These are phyloP conservation scores for Ashbya aceris DNA, from an alignment of 1,139 yeast species.

Conservation along the genomic window DNA sequence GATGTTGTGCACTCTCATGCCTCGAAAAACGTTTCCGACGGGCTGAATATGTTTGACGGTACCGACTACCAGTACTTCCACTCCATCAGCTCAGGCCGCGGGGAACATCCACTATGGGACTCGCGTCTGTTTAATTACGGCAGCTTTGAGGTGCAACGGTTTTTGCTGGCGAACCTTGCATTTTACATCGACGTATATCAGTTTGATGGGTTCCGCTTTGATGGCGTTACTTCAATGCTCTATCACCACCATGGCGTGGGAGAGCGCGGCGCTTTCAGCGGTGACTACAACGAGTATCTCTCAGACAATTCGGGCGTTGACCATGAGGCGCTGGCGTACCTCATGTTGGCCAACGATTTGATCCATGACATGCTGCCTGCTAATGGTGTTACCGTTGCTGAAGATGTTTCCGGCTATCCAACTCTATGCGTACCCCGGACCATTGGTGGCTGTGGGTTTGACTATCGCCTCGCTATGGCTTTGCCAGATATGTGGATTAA, in stretches of 20 bases:
- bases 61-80: conserved; percentile 94
- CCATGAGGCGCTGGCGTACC: conserved; percentile 73
- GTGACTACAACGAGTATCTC: conserved; percentile 87
- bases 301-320: conserved; percentile 71
- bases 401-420: conserved; percentile 97
- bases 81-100: conserved; percentile 41
- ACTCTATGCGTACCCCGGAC: conserved; percentile 69
- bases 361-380: conserved; percentile 45
- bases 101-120: conserved; percentile 90
- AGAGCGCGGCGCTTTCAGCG: conserved; percentile 73
- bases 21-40: conserved; percentile 88
- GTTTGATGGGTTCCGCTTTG: conserved; percentile 94
- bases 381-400: conserved; percentile 76
- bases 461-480: conserved; percentile 92
- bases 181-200: conserved; percentile 73
- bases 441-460: conserved; percentile 86
- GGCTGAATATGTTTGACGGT: conserved; percentile 88
- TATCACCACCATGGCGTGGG: conserved; percentile 89
- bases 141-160: conserved; percentile 80
- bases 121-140: conserved; percentile 88
- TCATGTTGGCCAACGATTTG: conserved; percentile 80
- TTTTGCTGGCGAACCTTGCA: conserved; percentile 77
- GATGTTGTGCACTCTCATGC: conserved; percentile 97
- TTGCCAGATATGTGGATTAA: conserved; percentile 99
- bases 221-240: conserved; percentile 92